Conservation (phyloP, 805 yeast species). For the Lachancea waltii region DNA sequence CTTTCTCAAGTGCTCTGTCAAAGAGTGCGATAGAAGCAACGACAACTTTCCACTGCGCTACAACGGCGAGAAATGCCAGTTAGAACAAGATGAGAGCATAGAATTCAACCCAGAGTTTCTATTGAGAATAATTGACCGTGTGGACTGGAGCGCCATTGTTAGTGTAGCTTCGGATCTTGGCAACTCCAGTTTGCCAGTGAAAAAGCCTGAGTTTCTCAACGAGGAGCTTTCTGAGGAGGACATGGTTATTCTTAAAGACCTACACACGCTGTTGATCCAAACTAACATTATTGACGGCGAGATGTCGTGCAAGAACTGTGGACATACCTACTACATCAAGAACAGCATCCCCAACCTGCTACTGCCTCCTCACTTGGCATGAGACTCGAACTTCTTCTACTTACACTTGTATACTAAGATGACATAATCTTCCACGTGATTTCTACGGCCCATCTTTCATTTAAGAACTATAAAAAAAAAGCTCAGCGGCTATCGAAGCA, state of each 20-base stretch:
- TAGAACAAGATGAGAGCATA: slow-evolving; percentile 63
- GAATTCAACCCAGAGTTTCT: slow-evolving; percentile 83
- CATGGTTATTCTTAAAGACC: slow-evolving; percentile 52
- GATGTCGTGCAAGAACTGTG: slow-evolving; percentile 83
- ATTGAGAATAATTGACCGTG: slow-evolving; percentile 63
- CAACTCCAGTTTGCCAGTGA: slow-evolving; percentile 51
- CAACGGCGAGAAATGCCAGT: slow-evolving; percentile 47
- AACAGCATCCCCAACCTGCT: slow-evolving; percentile 91
- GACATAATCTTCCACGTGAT: neutral
- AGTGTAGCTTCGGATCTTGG: slow-evolving; percentile 72
- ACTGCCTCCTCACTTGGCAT: slow-evolving; percentile 88
- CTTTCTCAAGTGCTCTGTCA: slow-evolving; percentile 89
- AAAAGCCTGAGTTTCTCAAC: slow-evolving; percentile 46
- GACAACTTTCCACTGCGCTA: slow-evolving; percentile 77
- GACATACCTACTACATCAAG: slow-evolving; percentile 81
- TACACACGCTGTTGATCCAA: slow-evolving; percentile 74
- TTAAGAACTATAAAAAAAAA: no score
- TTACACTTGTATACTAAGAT: no score
- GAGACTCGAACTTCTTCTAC: no score
- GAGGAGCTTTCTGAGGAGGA: slow-evolving; percentile 37
- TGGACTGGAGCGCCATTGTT: slow-evolving; percentile 84
- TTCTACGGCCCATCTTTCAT: no score
- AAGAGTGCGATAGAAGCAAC: slow-evolving; percentile 65
- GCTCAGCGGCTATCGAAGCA: no score
- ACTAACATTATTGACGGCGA: slow-evolving; percentile 84